Base-by-base conservation (phyloP, 805 yeast genomes). In the Diddensiella caesifluorescens region DNA sequence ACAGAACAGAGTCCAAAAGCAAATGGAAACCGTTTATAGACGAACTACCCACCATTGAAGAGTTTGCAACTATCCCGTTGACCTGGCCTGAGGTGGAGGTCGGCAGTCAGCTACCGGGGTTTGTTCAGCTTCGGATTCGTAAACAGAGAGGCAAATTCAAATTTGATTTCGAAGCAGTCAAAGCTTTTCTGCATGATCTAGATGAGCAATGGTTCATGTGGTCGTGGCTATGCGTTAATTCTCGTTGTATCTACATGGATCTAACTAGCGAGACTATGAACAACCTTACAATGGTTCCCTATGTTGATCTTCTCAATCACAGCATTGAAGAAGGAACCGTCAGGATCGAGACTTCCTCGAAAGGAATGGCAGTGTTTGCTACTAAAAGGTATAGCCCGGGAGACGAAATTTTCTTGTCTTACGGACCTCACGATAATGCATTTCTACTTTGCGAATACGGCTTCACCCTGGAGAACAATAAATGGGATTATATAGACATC, bases 281-380 rank as follows among this genome's bases (percentile, higher is more conserved):
- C 50, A 82, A 84, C 58, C 80, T 90, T 65, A 86, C 97, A 1
- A 65, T 90, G 75, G 97, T 90, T 0, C 98, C 98, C 0, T 80
- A 69, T 48, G 88, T 89, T 19, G 98, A 90, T 64, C 83, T 85
- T 58, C 65, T 90, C 39, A 92, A 90, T 62, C 97, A 90, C 46
- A 44, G 49, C 16, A 69, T 71, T 4, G 74, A 40, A 2, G 48
- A 45, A 13, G 23, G 42, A 5, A 51, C 51, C 9, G 57, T 61
- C 5, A 42, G 40, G 7, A 49, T 59, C 20, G 56, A 69, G 47
- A 69, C 71, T 27, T 66, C 70, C 15, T 46, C 54, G 5, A 51
- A 55, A 18, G 82, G 83, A 1, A 80, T 82, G 62, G 66, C 68
- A 21, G 84, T 82, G 1, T 51, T 53, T n/a, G 57, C 72, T 0